A percentile compares a stretch with the other conserved stretches of the same genome.
Evolutionary conservation across 768 basidiomycete genomes (phyloP).

Genomic region (Russula sp.): DNA sequence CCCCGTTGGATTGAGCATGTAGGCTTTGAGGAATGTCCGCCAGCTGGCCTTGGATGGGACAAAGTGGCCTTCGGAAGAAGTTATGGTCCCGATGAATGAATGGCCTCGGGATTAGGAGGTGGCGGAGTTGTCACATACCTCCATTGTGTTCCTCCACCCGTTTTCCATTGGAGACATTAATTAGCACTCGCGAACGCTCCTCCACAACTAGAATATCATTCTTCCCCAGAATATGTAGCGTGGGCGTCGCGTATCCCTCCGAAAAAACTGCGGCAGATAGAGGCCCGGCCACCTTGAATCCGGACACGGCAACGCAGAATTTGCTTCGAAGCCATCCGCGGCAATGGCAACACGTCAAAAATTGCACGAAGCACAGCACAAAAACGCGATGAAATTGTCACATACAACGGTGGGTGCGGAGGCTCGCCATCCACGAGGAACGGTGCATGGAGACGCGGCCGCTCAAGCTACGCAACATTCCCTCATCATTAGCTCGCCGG

Average conservation of each 20-base stretch:
- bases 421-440: slow-evolving; percentile 58
- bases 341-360: slow-evolving; percentile 2
- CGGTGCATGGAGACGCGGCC: slow-evolving; percentile 42
- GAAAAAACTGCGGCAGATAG: slow-evolving; percentile 44
- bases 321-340: slow-evolving; percentile 33
- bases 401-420: slow-evolving; percentile 71
- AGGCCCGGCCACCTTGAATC: slow-evolving; percentile 49
- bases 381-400: slow-evolving; percentile 6
- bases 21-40: slow-evolving; percentile 67
- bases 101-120: not conserved
- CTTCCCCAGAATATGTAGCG: slow-evolving; percentile 70
- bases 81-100: not conserved
- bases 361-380: not conserved
- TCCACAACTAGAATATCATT: slow-evolving; percentile 68
- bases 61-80: slow-evolving; percentile 55
- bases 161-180: slow-evolving; percentile 45
- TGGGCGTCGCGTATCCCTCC: slow-evolving; percentile 55
- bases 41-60: slow-evolving; percentile 72
- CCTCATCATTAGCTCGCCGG: not conserved
- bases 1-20: slow-evolving; percentile 46
- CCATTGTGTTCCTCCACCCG: slow-evolving; percentile 75
- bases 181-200: slow-evolving; percentile 54
- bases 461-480: slow-evolving; percentile 39
- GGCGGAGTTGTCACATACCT: slow-evolving; percentile 38
- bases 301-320: slow-evolving; percentile 72